Conservation (phyloP, 1,139 yeast species). For the Yamadazyma dendronema region DNA sequence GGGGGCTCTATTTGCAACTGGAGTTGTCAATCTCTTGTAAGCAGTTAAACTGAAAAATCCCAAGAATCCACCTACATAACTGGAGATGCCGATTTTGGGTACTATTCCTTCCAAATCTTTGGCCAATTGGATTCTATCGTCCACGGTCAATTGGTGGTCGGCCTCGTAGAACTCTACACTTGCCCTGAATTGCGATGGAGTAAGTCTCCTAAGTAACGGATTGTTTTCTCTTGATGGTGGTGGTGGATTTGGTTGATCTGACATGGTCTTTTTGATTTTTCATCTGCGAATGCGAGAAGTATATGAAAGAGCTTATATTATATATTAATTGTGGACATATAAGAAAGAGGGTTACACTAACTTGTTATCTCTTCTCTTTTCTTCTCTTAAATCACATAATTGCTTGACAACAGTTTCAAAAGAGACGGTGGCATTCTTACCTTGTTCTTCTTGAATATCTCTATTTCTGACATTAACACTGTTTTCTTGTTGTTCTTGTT, state of each 20-base stretch:
- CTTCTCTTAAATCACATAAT: conserved; percentile 60
- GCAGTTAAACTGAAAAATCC: conserved; percentile 30
- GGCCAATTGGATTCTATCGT: conserved; percentile 33
- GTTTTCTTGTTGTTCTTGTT: conserved; percentile 73
- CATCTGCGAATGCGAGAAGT: too few species aligned
- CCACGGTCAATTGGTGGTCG: conserved; percentile 30
- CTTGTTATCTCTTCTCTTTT: conserved; percentile 68
- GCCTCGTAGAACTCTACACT: conserved; percentile 44
- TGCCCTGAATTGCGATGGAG: conserved; percentile 38
- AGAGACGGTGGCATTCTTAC: conserved; percentile 79
- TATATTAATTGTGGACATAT: too few species aligned
- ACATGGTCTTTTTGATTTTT: too few species aligned
- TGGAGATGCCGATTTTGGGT: conserved; percentile 25
- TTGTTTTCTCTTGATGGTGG: conserved; percentile 12
- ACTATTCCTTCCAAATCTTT: conserved; percentile 27
- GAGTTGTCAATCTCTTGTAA: conserved; percentile 10
- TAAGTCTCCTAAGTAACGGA: conserved; percentile 28
- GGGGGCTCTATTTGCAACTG: conserved; percentile 5
- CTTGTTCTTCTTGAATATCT: conserved; percentile 80
- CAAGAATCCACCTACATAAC: conserved; percentile 24
- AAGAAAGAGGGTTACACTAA: conserved; percentile 30
- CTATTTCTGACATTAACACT: conserved; percentile 92
- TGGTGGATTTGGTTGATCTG: background rate
- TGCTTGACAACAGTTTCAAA: conserved; percentile 70
- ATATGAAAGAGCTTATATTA: background rate